Base-by-base conservation (phyloP, 1,284 basidiomycete genomes). In the Sphagnurus paluster region DNA sequence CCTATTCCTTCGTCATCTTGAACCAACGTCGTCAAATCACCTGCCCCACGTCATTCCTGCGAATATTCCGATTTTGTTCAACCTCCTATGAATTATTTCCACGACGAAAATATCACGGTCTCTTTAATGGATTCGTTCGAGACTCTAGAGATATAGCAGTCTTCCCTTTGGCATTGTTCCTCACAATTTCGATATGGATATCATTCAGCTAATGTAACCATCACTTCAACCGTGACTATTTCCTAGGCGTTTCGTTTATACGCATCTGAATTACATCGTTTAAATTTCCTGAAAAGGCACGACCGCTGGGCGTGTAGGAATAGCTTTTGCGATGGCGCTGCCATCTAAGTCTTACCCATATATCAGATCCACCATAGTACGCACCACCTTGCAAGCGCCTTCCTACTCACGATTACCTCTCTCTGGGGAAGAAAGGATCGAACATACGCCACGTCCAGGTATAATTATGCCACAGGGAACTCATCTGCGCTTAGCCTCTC, bases 81-180 rank as follows among this genome's bases (percentile, higher is more conserved):
- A 24, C 11, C 9, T 11, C 48, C 25, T 32, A 25, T 14, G 37
- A 44, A 39, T 23, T 55, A 28, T 29, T 44, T 54, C 30, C 56
- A 40, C 50, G 10, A 23, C 28, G 5, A 9, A 45, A 39, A 10
- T 21, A 38, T 35, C 30, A 41, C 28, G 30, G 60, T 32, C 58
- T 62, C 36, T 36, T 54, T 28, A 37, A 45, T 41, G 57, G 58
- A 17, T 61, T 63, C 29, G 16, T 72, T 36, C 60, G 57, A 8
- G 74, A 75, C 55, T 49, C 66, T 14, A 57, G 64, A 54, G 68
- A 72, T 50, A 59, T 75, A 39, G 69, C 73, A 6, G 39, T 69
- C 10, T 69, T 71, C 47, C 73, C 74, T 3, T 38, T 76, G 10
- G 54, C 53, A 29, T 42, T 68, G 13, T 73, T 76, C 50, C 48